Evolutionary conservation across 2,329 filamentous ascomycete species (phyloP), one percentile per base, ranked within the genome.

Genomic region (Lecanicillium sp.): DNA sequence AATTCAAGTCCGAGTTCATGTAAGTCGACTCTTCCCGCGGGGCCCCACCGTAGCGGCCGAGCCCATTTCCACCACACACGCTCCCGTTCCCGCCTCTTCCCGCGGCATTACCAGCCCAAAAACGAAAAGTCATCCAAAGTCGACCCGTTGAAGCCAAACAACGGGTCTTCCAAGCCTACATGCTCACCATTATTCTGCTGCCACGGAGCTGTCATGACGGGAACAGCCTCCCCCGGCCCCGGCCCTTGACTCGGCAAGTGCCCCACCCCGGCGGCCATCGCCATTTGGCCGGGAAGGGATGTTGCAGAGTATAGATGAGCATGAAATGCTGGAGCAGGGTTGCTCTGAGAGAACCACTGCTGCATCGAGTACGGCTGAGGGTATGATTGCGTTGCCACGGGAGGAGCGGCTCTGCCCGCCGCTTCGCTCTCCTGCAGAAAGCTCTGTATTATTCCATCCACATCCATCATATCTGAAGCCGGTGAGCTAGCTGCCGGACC

Each of bases 361-460:
- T 25, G 7, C 22, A 25, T 25, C 7, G 22, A 11, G 11, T 25
- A 25, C 11, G 6, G 22, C 22, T 25, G 22, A 7, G 22, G 22
- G 11, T 25, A 25, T 11, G 22, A 11, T 11, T 25, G 22, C 22
- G 22, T 25, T 11, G 22, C 22, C 22, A 25, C 22, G 22, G 22
- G 22, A 25, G 12, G 29, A 12, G 15, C 8, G 8, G 12, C 22
- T 18, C n/a, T 41, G 28, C 20, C 36, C 5, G 17, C 11, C 13
- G 35, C 28, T 10, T 53, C 49, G 14, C 45, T 44, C 10, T 51
- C 48, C 5, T 50, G 47, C 2, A 56, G 37, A 33, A 61, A 61
- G 31, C 53, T 59, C 33, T 59, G 56, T n/a, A 61, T 60, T 35
- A 61, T 61, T 2, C 51, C 55, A 25, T 61, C 58, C 29, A 61